Conservation (phyloP, 192 early-diverging fungal species). For the Podila verticillata region DNA sequence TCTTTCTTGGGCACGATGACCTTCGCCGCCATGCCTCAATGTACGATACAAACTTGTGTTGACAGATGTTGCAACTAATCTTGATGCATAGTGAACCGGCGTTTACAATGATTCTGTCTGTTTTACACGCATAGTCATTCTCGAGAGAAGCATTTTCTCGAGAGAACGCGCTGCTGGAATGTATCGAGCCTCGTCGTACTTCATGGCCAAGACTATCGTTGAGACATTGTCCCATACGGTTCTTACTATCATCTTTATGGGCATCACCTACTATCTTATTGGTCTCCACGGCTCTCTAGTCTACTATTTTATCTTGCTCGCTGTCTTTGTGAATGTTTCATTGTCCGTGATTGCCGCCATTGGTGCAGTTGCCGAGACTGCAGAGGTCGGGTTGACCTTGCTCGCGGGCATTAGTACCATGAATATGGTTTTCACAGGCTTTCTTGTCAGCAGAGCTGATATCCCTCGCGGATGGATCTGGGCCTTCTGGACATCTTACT, state of each 20-base stretch:
- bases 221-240: conserved; percentile 58
- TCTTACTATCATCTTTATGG: conserved; percentile 79
- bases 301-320: conserved; percentile 77
- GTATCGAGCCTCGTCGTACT: conserved; percentile 77
- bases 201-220: conserved; percentile 66
- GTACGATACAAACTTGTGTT: conserved; percentile 13
- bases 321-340: conserved; percentile 81
- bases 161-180: conserved; percentile 80
- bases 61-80: too few species aligned
- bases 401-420: conserved; percentile 81
- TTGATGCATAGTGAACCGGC: too few species aligned
- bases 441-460: conserved; percentile 35
- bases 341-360: conserved; percentile 80
- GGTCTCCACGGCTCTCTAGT: conserved; percentile 70
- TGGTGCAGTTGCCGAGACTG: conserved; percentile 58
- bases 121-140: conserved; percentile 69
- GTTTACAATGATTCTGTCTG: too few species aligned
- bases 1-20: conserved; percentile 62
- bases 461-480: conserved; percentile 48
- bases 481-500: conserved; percentile 49
- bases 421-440: conserved; percentile 78
- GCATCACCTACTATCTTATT: conserved; percentile 90
- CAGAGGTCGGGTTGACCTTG: conserved; percentile 68
- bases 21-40: conserved; percentile 70
- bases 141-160: conserved; percentile 74